A percentile compares a stretch with the other conserved stretches of the same genome.
phyloP scores from a whole-genome alignment of 805 yeast genomes.

The Candida nitratophila region DNA sequence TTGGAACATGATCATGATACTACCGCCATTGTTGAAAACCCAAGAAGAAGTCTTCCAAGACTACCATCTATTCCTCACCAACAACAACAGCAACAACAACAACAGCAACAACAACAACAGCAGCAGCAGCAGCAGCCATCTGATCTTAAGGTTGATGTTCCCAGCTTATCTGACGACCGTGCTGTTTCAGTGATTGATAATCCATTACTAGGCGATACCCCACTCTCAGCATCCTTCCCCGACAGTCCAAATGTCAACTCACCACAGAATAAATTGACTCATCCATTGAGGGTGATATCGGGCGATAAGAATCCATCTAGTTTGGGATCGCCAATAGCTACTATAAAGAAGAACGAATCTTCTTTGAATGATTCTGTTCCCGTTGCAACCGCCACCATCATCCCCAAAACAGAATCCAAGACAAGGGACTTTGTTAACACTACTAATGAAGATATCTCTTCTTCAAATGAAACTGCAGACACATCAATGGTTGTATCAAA shows the following conservation, averaged over 20 bases:
- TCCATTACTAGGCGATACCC: slow-evolving; percentile 11
- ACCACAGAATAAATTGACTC: slow-evolving; percentile 9
- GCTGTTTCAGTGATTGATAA: slow-evolving; percentile 4
- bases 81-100: not conserved
- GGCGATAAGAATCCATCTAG: slow-evolving; percentile 2
- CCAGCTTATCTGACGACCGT: no score
- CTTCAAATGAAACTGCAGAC: not conserved
- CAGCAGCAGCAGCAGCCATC: not conserved
- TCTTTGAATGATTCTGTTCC: no score
- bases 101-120: not conserved
- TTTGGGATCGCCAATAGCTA: slow-evolving; percentile 12
- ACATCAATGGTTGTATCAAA: not conserved
- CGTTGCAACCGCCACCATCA: no score
- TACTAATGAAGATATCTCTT: not conserved
- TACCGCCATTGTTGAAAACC: not conserved
- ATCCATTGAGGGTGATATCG: slow-evolving; percentile 11
- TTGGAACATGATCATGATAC: not conserved
- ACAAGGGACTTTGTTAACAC: not conserved
- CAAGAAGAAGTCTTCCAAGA: not conserved
- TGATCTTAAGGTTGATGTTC: not conserved
- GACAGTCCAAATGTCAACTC: not conserved
- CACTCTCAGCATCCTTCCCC: slow-evolving; percentile 7
- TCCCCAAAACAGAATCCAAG: not conserved
- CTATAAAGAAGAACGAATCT: not conserved
- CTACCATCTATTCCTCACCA: not conserved